Base-by-base conservation (phyloP, 179 eudicot genomes). In the Beta corolliflora region DNA sequence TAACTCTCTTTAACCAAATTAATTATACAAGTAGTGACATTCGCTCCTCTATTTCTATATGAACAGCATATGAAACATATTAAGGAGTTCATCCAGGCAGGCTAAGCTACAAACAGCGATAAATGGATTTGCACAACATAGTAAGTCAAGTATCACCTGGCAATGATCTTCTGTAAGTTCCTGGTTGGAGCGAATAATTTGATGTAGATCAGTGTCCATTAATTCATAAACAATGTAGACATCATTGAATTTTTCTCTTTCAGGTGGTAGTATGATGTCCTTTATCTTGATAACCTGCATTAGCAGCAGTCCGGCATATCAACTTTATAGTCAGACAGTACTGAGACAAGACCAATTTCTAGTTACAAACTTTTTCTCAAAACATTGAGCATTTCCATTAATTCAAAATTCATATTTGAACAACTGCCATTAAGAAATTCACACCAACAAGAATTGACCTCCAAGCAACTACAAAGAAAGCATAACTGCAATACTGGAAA, bases 191-290 rank as follows among this genome's bases (percentile, higher is more conserved):
- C 84, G 80, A 52, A 89, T 90, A 60, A 90, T 90, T 80, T 90
- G 93, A 89, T 90, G 90, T 71, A 84, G 81, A 84, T 84, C 87
- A 25, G 87, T 84, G 78, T 84, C 87, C 80, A 84, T 53, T 73
- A 90, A 83, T 69, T 90, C 92, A 85, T 88, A 90, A 72, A 87
- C 91, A 81, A 90, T 90, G 84, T 90, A 90, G 59, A 89, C 93
- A 87, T 90, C 93, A 81, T 83, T 86, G 75, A 88, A 90, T 60
- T 83, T 83, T 29, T 87, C 87, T 71, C 78, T 88, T 23, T 86
- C 86, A 58, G 91, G 93, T 65, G 91, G 93, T 55, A 84, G 81
- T 81, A 90, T 88, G 84, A 90, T 89, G 78, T 90, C 93, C 83
- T 79, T 88, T 80, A 90, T 89, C 83, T 87, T 90, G 76, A 90